Conservation (phyloP, 495 filamentous ascomycete genomes). For the Annulohypoxylon stygium region DNA sequence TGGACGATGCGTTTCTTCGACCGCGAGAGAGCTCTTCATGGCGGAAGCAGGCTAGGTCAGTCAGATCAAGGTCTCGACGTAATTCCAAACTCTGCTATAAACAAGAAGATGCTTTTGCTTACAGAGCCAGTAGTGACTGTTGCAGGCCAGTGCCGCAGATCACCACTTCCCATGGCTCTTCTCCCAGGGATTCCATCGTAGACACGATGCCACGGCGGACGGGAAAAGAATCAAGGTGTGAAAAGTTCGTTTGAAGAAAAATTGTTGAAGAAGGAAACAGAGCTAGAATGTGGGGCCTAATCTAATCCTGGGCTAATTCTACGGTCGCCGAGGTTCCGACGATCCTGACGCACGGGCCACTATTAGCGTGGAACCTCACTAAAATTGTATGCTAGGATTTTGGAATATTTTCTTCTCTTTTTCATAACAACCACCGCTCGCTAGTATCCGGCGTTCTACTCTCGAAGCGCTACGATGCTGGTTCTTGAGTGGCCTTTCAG, state of each 20-base stretch:
- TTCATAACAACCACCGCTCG: conserved; percentile 65
- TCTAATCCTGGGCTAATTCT: neutral
- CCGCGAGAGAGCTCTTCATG: conserved; percentile 86
- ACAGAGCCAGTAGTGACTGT: conserved; percentile 95
- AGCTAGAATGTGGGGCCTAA: conserved; percentile 42
- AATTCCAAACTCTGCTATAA: conserved; percentile 9
- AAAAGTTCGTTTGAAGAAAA: conserved; percentile 48
- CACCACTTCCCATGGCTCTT: conserved; percentile 90
- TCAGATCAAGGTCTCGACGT: conserved; percentile 64
- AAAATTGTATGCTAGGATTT: neutral
- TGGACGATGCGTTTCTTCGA: conserved; percentile 93
- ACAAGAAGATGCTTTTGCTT: conserved; percentile 57
- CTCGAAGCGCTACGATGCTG: conserved; percentile 55
- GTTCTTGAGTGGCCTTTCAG: conserved; percentile 74
- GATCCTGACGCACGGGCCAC: conserved; percentile 19
- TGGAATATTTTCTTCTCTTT: conserved; percentile 35
- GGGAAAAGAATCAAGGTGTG: conserved; percentile 40
- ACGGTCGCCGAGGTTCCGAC: conserved; percentile 20
- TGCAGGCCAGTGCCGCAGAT: conserved; percentile 90
- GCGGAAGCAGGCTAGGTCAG: conserved; percentile 68
- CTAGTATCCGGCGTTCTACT: conserved; percentile 55
- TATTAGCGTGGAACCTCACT: neutral
- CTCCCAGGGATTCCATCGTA: conserved; percentile 82
- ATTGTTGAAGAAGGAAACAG: conserved; percentile 53
- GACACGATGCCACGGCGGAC: conserved; percentile 38